Conservation (phyloP, 495 filamentous ascomycete species). For the Cudoniella acicularis region DNA sequence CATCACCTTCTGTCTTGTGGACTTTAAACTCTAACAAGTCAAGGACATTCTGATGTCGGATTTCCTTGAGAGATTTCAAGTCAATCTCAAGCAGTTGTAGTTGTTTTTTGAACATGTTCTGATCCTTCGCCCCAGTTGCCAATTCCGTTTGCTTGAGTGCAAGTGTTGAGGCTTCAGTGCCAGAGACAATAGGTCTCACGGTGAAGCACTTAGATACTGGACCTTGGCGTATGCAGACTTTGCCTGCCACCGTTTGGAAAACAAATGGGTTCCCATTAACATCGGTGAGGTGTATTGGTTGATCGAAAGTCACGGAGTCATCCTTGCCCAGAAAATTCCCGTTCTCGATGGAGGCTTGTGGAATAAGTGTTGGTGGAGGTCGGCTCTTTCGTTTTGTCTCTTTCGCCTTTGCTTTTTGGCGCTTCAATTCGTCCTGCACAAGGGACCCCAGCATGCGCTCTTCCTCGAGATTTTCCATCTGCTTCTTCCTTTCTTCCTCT, state of each 20-base stretch:
- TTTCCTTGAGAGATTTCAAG: conserved; percentile 66
- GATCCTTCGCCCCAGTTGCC: conserved; percentile 49
- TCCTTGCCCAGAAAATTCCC: conserved; percentile 28
- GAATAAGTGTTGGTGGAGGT: conserved; percentile 26
- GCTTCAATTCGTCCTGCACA: conserved; percentile 70
- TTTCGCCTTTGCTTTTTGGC: conserved; percentile 56
- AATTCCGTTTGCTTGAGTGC: conserved; percentile 68
- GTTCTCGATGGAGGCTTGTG: conserved; percentile 33
- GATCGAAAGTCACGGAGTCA: conserved; percentile 65
- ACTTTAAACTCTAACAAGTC: conserved; percentile 82
- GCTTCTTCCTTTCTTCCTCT: conserved; percentile 43
- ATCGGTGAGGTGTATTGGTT: conserved; percentile 58
- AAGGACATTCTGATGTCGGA: conserved; percentile 74
- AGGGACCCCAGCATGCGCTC: conserved; percentile 70
- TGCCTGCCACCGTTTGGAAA: conserved; percentile 64
- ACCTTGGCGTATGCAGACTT: conserved; percentile 52
- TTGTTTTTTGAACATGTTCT: conserved; percentile 58
- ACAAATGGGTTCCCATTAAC: conserved; percentile 48
- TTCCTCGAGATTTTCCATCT: conserved; percentile 65
- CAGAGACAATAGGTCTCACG: conserved; percentile 59
- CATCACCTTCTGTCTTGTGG: conserved; percentile 38
- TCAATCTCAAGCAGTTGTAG: conserved; percentile 63
- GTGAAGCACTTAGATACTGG: conserved; percentile 59
- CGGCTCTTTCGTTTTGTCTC: conserved; percentile 42
- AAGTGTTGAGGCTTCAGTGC: conserved; percentile 51